Evolutionary conservation across 1,284 basidiomycete genomes (phyloP), one percentile per base, ranked within the genome.

Genomic region (Microbotryum lychnidis-dioicae): DNA sequence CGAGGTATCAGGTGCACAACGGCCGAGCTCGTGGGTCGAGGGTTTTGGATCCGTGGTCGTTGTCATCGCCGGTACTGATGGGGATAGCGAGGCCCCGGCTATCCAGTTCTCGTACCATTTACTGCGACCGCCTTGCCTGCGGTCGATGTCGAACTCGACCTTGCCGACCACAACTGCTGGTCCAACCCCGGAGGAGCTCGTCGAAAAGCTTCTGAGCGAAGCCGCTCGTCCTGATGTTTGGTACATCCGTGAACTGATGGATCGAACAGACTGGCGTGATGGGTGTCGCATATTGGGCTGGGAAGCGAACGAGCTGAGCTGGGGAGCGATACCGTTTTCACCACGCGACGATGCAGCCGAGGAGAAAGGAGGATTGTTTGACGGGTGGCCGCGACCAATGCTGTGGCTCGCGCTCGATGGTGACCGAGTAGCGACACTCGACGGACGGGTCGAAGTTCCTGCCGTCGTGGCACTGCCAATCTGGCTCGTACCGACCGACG

Each of bases 131-230:
- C 65, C 63, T 68, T 80, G 84, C 55, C 80, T 77, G 51, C 78
- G 79, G 73, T 91, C 88, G 68, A 91, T 86, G 71, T 91, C 87
- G 69, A 91, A 91, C 74, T 91, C 89, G 21, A 91, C 82, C 76
- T 89, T 91, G 56, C 89, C 89, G 33, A 91, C 80, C 62, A 91
- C 84, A 16, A 72, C 69, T 5, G 70, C 59, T 7, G 64, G 55
- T 63, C 65, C 54, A 58, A 67, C 2, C 25, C 56, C 0, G 62
- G 56, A 12, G 56, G 56, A 8, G 47, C 16, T 0, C 56, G 61
- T 21, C 10, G 58, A 46, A 58, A 56, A 58, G 23, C 44, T 50
- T 29, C 62, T 57, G 58, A 54, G 56, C 6, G 58, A 60, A 14
- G 33, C 46, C 18, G 46, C 16, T 12, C 44, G 54, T 20, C 37